Base-by-base conservation (phyloP, 2,329 filamentous ascomycete species). In the Neonectria magnoliae region DNA sequence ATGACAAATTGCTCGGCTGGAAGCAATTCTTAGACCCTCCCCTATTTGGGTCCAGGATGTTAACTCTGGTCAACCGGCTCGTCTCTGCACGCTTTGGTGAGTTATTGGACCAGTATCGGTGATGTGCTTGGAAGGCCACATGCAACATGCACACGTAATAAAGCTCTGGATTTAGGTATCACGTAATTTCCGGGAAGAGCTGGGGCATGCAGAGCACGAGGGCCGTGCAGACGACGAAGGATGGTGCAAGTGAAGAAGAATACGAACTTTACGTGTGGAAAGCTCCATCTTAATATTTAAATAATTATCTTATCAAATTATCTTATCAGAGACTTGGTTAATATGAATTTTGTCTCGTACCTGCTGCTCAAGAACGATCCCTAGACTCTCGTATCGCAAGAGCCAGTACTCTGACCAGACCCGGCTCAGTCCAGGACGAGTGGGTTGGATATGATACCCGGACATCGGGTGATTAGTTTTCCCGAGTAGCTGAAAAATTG, bases 401-500 rank as follows among this genome's bases (percentile, higher is more conserved):
- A 31, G 3, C 16, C 16, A 38, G 14, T 38, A 1, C 14, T 16
- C 14, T 38, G 5, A n/a, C 14, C 36, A 38, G 36, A 16, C 36
- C 6, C 5, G 6, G 36, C 36, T 38, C 36, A 16, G 13, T 8
- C 14, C 14, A 38, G 36, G 36, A 38, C 14, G 16, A n/a, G 36
- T 38, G 36, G 14, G 36, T 38, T 16, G 36, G 36, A 16, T 16
- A 7, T 41, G 10, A 10, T 4, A n/a, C 7, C 44, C 60, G 42
- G 54, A 38, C 16, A 9, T 5, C 22, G 56, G 61, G 56, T 9
- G 13, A 64, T 66, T 54, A 27, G 47, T 66, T 53, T 56, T 65
- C 61, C 70, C 68, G 64, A 10, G 5, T 3, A 14, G 18, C 50
- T 72, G 66, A 72, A 73, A 73, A 73, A 72, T 67, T 71, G 58